Base-by-base conservation (phyloP, 1,284 basidiomycete genomes). In the Butyriboletus appendiculatus region DNA sequence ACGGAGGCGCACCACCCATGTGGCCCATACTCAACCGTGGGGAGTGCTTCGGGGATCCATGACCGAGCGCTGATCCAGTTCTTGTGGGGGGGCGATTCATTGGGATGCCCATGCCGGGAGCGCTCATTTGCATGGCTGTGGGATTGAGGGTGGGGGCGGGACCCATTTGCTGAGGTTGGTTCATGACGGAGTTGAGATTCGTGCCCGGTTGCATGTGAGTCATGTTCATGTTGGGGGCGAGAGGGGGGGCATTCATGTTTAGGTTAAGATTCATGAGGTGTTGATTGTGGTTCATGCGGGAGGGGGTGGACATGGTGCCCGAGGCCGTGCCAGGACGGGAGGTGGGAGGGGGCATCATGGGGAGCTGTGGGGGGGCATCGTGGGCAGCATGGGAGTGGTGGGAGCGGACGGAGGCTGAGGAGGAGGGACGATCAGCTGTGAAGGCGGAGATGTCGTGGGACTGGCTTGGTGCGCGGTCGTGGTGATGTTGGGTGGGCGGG, bases 71-170 rank as follows among this genome's bases (percentile, higher is more conserved):
- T 12, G 66, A 68, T 16, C 61, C 69, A 0, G 68, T 58, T 45
- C 69, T 52, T 6, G 66, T 70, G 0, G 66, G 69, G 10, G 66
- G 66, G 0, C 69, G 66, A 34, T 66, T 63, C 60, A 67, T 57
- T 20, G 49, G 55, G 30, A 66, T 62, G 24, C 50, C 52, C 60
- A 65, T 33, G 14, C 32, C 14, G 32, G 32, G 6, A 15, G 32
- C 32, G 32, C 12, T 33, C 32, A 33, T 65, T 6, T 63, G 63
- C 26, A 64, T 54, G 10, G 35, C 32, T 33, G 32, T 15, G 9
- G 54, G 53, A 34, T 52, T 60, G 40, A 63, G 34, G 41, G 37
- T 35, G 18, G 32, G 35, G 26, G 14, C 40, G 3, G 50, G 24
- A 22, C 46, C 52, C 45, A 67, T 50, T 33, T 66, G 59, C 5